These are phyloP conservation scores for Tubosaeta brunneosetosa DNA, from an alignment of 768 basidiomycete genomes.

Conservation along the genomic window DNA sequence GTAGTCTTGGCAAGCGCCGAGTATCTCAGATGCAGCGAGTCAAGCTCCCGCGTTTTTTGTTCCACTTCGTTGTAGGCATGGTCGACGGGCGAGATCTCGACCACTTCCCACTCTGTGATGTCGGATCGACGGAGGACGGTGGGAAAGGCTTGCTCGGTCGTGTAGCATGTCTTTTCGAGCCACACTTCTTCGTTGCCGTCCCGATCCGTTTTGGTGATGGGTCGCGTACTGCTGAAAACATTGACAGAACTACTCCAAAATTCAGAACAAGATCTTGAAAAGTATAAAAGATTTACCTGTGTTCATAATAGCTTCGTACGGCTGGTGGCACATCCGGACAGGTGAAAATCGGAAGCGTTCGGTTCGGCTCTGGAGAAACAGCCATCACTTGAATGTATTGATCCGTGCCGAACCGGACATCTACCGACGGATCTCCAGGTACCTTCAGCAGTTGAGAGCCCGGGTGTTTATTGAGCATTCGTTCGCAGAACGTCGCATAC, in stretches of 20 bases:
- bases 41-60: conserved; percentile 73
- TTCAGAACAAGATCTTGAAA: neutral
- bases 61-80: conserved; percentile 79
- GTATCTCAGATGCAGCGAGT: conserved; percentile 63
- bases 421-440: conserved; percentile 71
- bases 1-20: conserved; percentile 73
- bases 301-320: conserved; percentile 83
- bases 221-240: conserved; percentile 72
- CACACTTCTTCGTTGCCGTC: conserved; percentile 73
- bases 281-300: conserved; percentile 48
- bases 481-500: conserved; percentile 82
- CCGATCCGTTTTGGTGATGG: conserved; percentile 55
- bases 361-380: conserved; percentile 82
- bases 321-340: conserved; percentile 78
- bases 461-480: conserved; percentile 87
- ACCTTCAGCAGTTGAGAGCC: conserved; percentile 74
- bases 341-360: conserved; percentile 69
- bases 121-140: conserved; percentile 89
- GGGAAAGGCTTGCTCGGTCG: conserved; percentile 86
- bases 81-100: conserved; percentile 83
- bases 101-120: conserved; percentile 61
- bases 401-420: conserved; percentile 71
- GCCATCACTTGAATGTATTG: conserved; percentile 88
- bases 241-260: conserved; percentile 64
- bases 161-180: conserved; percentile 85